Evolutionary conservation across 75 land plant genomes (phyloP).

Genomic region (Pinus taeda): DNA sequence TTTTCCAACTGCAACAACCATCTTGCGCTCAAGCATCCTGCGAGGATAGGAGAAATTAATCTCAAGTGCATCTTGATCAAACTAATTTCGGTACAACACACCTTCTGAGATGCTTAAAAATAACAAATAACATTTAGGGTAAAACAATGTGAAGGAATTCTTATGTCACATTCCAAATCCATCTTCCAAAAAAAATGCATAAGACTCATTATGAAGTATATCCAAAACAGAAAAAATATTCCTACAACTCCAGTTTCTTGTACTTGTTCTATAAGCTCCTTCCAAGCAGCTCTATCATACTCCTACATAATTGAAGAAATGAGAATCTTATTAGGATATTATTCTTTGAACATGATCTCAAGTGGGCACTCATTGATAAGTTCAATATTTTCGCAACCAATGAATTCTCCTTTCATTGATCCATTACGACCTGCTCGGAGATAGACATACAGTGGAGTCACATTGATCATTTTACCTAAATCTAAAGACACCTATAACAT

Average conservation of each 20-base stretch:
- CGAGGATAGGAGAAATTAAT: conserved; percentile 99
- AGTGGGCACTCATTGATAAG: conserved; percentile 97
- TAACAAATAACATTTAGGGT: no score
- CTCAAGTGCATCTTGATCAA: conserved; percentile 87
- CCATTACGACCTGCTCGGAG: conserved; percentile 66
- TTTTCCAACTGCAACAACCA: conserved; percentile 99
- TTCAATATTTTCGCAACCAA: conserved; percentile 99
- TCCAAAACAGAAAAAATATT: background rate
- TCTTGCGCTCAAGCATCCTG: conserved; percentile 98
- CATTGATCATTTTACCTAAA: conserved; percentile 30
- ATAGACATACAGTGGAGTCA: conserved; percentile 92
- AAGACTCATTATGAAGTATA: background rate
- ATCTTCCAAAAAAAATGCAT: background rate
- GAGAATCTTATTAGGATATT: conserved; percentile 90
- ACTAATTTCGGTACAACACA: background rate
- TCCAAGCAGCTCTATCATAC: conserved; percentile 92
- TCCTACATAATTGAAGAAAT: conserved; percentile 99
- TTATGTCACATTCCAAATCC: background rate
- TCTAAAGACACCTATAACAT: conserved; percentile 80
- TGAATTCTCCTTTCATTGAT: conserved; percentile 78
- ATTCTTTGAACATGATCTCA: conserved; percentile 92
- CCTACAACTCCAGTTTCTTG: conserved; percentile 96
- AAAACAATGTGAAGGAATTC: background rate
- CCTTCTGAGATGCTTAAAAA: background rate
- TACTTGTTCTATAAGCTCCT: conserved; percentile 95